phyloP scores from a whole-genome alignment of 2,329 filamentous ascomycete genomes.

The Aureobasidium subglaciale region DNA sequence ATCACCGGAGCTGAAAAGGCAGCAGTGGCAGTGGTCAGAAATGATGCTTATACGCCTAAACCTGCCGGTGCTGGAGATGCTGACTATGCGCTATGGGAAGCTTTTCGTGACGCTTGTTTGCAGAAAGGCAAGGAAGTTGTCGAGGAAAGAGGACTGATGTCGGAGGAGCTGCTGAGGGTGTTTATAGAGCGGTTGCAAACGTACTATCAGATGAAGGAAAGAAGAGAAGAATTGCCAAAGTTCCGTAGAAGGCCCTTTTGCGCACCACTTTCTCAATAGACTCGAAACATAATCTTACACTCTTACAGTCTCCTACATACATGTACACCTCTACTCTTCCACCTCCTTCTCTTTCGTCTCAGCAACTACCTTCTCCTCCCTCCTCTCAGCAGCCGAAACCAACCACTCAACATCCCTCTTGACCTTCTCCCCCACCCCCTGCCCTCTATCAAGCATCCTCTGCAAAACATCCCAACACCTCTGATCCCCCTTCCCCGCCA shows the following conservation, averaged over 20 bases:
- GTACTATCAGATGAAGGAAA: not conserved
- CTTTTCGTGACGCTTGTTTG: constrained; percentile 15
- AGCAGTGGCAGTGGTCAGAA: constrained; percentile 39
- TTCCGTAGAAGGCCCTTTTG: not conserved
- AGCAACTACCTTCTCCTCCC: not conserved
- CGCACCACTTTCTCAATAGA: not conserved
- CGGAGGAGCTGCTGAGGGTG: not conserved
- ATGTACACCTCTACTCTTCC: not conserved
- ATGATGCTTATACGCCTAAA: constrained; percentile 47
- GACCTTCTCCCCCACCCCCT: not conserved
- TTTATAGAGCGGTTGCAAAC: not conserved
- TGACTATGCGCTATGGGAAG: constrained; percentile 16
- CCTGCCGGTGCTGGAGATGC: constrained; percentile 23
- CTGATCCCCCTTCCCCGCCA: constrained; percentile 24
- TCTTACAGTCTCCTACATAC: too few relatives aligned
- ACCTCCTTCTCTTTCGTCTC: not conserved
- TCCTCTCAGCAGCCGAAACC: not conserved
- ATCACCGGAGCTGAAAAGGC: constrained; percentile 35
- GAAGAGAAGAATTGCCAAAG: not conserved
- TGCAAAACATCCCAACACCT: constrained; percentile 31
- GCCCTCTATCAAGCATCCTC: constrained; percentile 21
- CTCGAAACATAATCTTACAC: too few relatives aligned
- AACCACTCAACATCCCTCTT: not conserved
- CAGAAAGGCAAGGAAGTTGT: constrained; percentile 10
- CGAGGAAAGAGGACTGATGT: not conserved